Evolutionary conservation across 306 rosid genomes (phyloP), one percentile per base, ranked within the genome.

Genomic region (Herpetospermum pedunculosum): DNA sequence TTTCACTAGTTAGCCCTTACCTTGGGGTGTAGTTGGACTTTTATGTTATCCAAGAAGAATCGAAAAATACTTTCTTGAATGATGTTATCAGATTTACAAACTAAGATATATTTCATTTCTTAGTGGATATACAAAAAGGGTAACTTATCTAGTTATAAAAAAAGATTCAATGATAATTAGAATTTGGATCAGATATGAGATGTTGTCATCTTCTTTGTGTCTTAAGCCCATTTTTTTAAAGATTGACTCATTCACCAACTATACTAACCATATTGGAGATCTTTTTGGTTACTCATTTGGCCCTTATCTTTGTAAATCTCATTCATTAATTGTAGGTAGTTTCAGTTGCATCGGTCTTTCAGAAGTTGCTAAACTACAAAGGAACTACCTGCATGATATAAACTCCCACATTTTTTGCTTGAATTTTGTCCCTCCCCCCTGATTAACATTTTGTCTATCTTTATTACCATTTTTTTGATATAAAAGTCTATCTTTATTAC

Each of bases 341-440:
- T 64, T 49, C 74, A 19, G 55, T 68, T 69, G 21, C 30, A 43
- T 72, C 44, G 30, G 58, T 82, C 52, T 47, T 44, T 48, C 40
- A n/a, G 28, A 35, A 4, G 15, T 65, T 65, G 49, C 48, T 37
- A 19, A n/a, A 64, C 10, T 64, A 35, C 71, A 19, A 65, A 13
- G 32, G 49, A 62, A 38, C 49, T 14, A 37, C 26, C 28, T 34
- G 72, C 18, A 38, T 65, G 50, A 18, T 63, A 32, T 63, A 63
- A n/a, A 34, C n/a, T 62, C 29, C 70, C 68, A 26, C 47, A 29
- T 65, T 21, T 38, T 38, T 21, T 65, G 72, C 72, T 65, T 65
- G 72, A 37, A 35, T 62, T 62, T 62, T 34, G 70, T 35, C 70
- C 23, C 43, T 30, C 60, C 60, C 30, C 60, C 0, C 12, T 8